Base-by-base conservation (phyloP, 2,329 filamentous ascomycete genomes). In the Stylonectria norvegica region DNA sequence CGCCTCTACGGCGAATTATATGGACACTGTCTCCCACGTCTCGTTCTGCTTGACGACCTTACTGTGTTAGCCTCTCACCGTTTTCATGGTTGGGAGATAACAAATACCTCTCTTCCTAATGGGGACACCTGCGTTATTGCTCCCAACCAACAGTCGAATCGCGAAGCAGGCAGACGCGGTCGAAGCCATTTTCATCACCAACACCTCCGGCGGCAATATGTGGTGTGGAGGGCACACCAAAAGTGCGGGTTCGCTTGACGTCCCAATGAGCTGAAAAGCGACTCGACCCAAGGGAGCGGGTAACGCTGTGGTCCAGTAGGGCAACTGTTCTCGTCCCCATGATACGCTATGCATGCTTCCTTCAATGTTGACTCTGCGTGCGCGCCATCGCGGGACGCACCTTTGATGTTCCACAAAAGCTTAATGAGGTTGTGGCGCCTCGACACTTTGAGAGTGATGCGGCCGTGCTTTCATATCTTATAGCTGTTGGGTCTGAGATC, bases 141-240 rank as follows among this genome's bases (percentile, higher is more conserved):
- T 40, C 30, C 20, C 30, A 46, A 37, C 50, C 36, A 47, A 50
- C 50, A 47, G 46, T 42, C 40, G 50, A 54, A 45, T 52, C 33
- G 46, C 40, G 44, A 38, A 43, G 34, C 39, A 18, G 27, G 30
- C 36, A 30, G 35, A 49, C 39, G 45, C 43, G 40, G 49, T 45
- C 45, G 36, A 41, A 39, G 41, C 48, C 43, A 37, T 45, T 42
- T 37, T 42, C 34, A 48, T 56, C 45, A 52, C 53, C 53, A 57
- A 55, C 42, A 43, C 25, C 42, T 37, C 30, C 30, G 39, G 37
- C 46, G 34, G 42, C 23, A 42, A 50, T 48, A 42, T 40, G 29
- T 25, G 34, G 16, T 41, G 38, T 38, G 17, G 36, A 40, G 18
- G 17, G 48, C 49, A 40, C 33, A 36, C 36, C 32, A 45, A 43